Evolutionary conservation across 139 green algal genomes (phyloP), one percentile per base, ranked within the genome.

Genomic region (Micractinium conductrix): DNA sequence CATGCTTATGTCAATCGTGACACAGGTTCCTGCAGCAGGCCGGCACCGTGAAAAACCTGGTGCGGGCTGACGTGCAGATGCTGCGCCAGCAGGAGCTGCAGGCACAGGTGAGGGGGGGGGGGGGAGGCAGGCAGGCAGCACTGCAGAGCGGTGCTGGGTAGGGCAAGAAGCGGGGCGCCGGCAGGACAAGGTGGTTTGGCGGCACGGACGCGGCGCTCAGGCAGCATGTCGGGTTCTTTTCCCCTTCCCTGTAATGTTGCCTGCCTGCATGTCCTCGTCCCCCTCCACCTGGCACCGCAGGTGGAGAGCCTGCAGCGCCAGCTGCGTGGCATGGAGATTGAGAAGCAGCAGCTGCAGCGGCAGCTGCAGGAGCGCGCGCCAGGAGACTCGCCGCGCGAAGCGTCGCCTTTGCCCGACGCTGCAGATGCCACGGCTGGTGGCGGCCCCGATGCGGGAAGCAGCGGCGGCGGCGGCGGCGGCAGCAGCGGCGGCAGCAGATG

Each of bases 1-100:
- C n/a, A n/a, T n/a, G n/a, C n/a, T n/a, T n/a, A n/a, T n/a, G n/a
- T n/a, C n/a, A n/a, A n/a, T n/a, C n/a, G n/a, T n/a, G n/a, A n/a
- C n/a, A n/a, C 76, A 82, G 76, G 58, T 82, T 82, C 58, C 53
- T 82, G 53, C 53, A 82, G 58, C 43, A 65, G n/a, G 76, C 76
- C 1, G 76, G 76, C 26, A 82, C 26, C 2, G 58, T 82, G 38
- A 82, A 73, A 58, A 82, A 82, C 58, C 28, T 82, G 76, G 76
- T 82, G 38, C 76, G 76, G 4, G 35, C 76, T 0, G 76, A 82
- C 24, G 76, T 82, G 58, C 76, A 82, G 76, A 71, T 73, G 76
- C 38, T 82, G 76, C 53, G 76, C 26, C 76, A 82, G 58, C 76
- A 73, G 53, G 76, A 82, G 40, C 76, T 82, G 38, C 58, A 67